A percentile compares a stretch with the other conserved stretches of the same genome.
Evolutionary conservation across 2,329 filamentous ascomycete species (phyloP).

Genomic region (Hymenoscyphus albidus): DNA sequence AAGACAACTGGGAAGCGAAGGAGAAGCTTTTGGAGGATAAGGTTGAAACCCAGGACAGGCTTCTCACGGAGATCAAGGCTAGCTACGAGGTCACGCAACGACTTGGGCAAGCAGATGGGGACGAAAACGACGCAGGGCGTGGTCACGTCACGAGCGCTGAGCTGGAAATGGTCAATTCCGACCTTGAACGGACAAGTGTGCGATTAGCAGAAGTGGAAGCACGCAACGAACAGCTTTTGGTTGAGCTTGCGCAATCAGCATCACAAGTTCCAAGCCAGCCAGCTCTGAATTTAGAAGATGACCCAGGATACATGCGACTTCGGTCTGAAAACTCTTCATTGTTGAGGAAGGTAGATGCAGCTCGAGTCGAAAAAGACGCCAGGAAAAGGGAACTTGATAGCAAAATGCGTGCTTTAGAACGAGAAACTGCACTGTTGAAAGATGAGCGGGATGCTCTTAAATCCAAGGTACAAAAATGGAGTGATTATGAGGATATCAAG

Average conservation of each 20-base stretch:
- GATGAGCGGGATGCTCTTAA: slow-evolving; percentile 78
- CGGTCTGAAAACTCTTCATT: slow-evolving; percentile 91
- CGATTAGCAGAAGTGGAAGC: slow-evolving; percentile 87
- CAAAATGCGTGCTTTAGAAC: slow-evolving; percentile 72
- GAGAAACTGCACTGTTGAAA: slow-evolving; percentile 69
- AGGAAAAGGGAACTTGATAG: slow-evolving; percentile 73
- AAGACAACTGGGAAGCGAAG: slow-evolving; percentile 93
- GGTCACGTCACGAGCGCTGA: slow-evolving; percentile 79
- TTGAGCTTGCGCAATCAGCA: slow-evolving; percentile 86
- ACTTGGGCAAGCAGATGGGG: slow-evolving; percentile 67
- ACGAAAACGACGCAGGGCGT: slow-evolving; percentile 52
- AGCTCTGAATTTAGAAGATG: slow-evolving; percentile 70
- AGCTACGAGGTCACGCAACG: slow-evolving; percentile 95
- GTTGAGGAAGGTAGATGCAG: slow-evolving; percentile 80
- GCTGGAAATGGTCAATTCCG: slow-evolving; percentile 86
- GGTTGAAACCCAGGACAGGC: slow-evolving; percentile 84
- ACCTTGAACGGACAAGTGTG: slow-evolving; percentile 83
- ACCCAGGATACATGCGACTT: slow-evolving; percentile 82
- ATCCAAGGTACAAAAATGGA: slow-evolving; percentile 79
- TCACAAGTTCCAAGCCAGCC: slow-evolving; percentile 64
- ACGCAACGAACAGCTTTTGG: slow-evolving; percentile 85
- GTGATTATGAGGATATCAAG: slow-evolving; percentile 94
- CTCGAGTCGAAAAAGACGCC: slow-evolving; percentile 77
- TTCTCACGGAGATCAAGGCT: slow-evolving; percentile 92
- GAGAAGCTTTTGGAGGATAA: slow-evolving; percentile 91